These are phyloP conservation scores for Pelargonium citronellum DNA, from an alignment of 441 rosid genomes.

Conservation along the genomic window DNA sequence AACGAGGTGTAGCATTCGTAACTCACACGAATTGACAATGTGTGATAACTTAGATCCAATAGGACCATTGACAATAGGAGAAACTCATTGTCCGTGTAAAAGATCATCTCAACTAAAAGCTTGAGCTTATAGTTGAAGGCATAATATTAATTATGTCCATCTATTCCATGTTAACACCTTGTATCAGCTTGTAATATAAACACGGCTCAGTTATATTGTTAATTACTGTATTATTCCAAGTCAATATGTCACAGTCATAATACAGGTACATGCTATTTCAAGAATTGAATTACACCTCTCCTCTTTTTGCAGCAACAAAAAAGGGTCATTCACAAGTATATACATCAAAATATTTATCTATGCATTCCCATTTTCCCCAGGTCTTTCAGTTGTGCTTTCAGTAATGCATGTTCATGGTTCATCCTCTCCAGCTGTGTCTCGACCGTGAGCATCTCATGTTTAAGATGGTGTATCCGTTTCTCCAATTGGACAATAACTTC, in stretches of 20 bases:
- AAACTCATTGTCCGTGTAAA: no score
- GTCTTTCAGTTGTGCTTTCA: slow-evolving; percentile 57
- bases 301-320: no score
- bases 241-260: background rate
- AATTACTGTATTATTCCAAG: background rate
- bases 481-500: slow-evolving; percentile 64
- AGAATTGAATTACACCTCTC: background rate
- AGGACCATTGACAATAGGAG: no score
- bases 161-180: no score
- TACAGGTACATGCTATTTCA: background rate
- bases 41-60: no score
- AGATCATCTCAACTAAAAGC: no score
- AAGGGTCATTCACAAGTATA: background rate
- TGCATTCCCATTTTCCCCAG: slow-evolving; percentile 31
- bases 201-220: no score
- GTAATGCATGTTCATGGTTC: slow-evolving; percentile 48
- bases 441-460: slow-evolving; percentile 69
- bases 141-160: no score
- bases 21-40: no score
- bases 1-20: no score
- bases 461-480: slow-evolving; percentile 63
- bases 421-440: slow-evolving; percentile 73
- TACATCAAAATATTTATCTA: slow-evolving; percentile 16
- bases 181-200: no score
- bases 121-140: no score